Conservation (phyloP, 257 asterid genomes). For the Salvia rosmarinus region DNA sequence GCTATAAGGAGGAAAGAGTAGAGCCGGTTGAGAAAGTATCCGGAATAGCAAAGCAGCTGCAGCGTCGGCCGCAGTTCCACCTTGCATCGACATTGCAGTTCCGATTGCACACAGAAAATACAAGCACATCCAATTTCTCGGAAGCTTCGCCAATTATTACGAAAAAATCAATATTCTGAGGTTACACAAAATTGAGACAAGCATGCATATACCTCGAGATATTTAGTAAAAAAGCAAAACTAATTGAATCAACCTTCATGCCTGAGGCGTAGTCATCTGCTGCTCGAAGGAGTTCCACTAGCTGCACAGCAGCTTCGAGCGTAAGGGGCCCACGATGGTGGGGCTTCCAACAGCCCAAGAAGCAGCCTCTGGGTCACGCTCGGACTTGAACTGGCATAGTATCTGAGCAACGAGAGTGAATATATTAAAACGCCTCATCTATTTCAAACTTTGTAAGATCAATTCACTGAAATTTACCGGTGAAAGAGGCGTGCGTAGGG, state of each 20-base stretch:
- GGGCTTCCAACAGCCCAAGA: conserved; percentile 86
- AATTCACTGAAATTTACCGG: too few species aligned
- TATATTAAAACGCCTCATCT: conserved; percentile 8
- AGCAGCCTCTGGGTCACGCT: conserved; percentile 89
- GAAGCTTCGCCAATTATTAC: too few species aligned
- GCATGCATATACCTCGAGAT: too few species aligned
- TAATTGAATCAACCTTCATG: conserved; percentile 46
- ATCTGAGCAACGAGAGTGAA: conserved; percentile 46
- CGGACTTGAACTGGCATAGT: conserved; percentile 87
- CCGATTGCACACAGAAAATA: conserved; percentile 88
- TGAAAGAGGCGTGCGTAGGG: conserved; percentile 91
- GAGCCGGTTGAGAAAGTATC: conserved; percentile 83
- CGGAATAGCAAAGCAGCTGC: conserved; percentile 95
- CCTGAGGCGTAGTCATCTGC: conserved; percentile 81
- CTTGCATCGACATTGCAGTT: conserved; percentile 84
- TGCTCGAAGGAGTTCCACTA: conserved; percentile 90
- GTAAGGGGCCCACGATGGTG: conserved; percentile 95
- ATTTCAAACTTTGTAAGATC: neutral
- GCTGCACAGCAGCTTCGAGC: conserved; percentile 90
- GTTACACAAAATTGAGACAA: too few species aligned
- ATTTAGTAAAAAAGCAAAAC: neutral
- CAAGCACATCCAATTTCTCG: conserved; percentile 90
- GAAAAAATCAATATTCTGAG: too few species aligned
- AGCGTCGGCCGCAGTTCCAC: conserved; percentile 81
- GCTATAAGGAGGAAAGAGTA: conserved; percentile 76